phyloP scores from a whole-genome alignment of 768 basidiomycete species.

The Suillus ampliporus region DNA sequence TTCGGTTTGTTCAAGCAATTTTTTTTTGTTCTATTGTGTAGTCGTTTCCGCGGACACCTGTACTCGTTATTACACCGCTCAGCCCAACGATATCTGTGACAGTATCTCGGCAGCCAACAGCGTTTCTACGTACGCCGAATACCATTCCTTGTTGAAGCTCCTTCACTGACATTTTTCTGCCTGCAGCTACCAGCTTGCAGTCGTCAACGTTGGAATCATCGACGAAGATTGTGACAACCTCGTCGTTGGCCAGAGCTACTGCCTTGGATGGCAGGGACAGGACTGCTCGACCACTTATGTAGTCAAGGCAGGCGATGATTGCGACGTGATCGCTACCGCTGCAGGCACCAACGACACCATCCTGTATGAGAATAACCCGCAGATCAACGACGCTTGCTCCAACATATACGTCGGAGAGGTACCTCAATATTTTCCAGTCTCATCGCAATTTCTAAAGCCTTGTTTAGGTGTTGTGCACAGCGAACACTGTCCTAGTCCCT shows the following conservation, averaged over 20 bases:
- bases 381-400: slow-evolving; percentile 57
- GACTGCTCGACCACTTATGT: slow-evolving; percentile 70
- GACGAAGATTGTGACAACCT: slow-evolving; percentile 66
- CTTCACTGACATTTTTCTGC: not conserved
- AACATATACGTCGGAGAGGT: slow-evolving; percentile 85
- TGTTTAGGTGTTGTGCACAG: slow-evolving; percentile 59
- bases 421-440: slow-evolving; percentile 22
- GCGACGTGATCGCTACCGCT: slow-evolving; percentile 50
- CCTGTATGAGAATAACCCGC: slow-evolving; percentile 75
- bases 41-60: slow-evolving; percentile 46
- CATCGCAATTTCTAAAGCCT: not conserved
- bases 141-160: not conserved
- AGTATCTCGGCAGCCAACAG: slow-evolving; percentile 66
- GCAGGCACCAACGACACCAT: slow-evolving; percentile 56
- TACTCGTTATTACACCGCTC: slow-evolving; percentile 63
- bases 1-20: not conserved
- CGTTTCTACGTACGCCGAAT: slow-evolving; percentile 62
- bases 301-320: slow-evolving; percentile 61
- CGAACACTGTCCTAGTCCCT: slow-evolving; percentile 47
- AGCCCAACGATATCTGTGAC: slow-evolving; percentile 71
- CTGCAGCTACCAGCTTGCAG: slow-evolving; percentile 74
- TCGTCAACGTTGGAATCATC: slow-evolving; percentile 58
- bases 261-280: slow-evolving; percentile 61
- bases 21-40: slow-evolving; percentile 17
- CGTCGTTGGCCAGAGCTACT: slow-evolving; percentile 51